Evolutionary conservation across 306 rosid species (phyloP), one percentile per base, ranked within the genome.

Genomic region (Begonia masoniana): DNA sequence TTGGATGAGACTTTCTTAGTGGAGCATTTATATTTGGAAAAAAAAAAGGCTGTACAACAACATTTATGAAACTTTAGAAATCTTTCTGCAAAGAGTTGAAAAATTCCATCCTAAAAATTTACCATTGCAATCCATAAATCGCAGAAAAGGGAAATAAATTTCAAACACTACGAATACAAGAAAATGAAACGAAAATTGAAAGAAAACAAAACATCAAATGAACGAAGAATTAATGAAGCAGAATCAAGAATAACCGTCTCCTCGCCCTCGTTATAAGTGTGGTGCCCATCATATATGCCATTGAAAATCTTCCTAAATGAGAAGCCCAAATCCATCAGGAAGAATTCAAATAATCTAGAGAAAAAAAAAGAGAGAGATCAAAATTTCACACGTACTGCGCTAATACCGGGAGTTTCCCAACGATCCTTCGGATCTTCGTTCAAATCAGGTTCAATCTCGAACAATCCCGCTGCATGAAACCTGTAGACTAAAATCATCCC

Each of bases 271-370:
- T 23, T 2, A 51, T 66, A 89, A 77, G 95, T 85, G 61, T 89
- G 97, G 62, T 89, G 95, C 2, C 51, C 97, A 65, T 89, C 95
- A 60, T 71, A 85, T 57, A 58, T 62, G 26, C 95, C 97, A 46
- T 73, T 62, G 62, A 59, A 82, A 89, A 59, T 89, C 97, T 41
- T 89, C 97, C 94, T 82, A 73, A 72, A 70, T 52, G 12, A 63
- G 59, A 54, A 68, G 10, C 57, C 55, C 41, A 55, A 54, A 8
- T 11, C 13, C 45, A 68, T 47, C 47, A 60, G 9, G 51, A 55
- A 53, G 54, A 10, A 16, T 50, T 46, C 45, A 36, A 36, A 52
- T 5, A 52, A 13, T 57, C 10, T 15, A 43, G 21, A 58, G 0
- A 1, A 12, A 9, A 15, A 26, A 4, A 50, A n/a, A 23, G 10